Percentiles rank a stretch among this genome's conserved stretches.
Conservation (phyloP, 2,329 filamentous ascomycete genomes). For the Fusarium gaditjirri region DNA sequence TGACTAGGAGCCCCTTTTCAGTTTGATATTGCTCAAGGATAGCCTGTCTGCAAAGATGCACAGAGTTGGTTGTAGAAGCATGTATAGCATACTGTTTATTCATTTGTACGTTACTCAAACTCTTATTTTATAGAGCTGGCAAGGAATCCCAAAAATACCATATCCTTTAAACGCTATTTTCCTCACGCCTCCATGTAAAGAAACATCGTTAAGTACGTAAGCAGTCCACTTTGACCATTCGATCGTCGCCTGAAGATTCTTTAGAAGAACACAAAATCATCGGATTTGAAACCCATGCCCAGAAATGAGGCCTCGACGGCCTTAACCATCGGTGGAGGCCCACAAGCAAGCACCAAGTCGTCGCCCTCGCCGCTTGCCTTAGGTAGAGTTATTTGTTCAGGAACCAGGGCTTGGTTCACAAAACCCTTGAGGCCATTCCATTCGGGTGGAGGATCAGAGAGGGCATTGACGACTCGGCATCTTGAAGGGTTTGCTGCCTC, state of each 20-base stretch:
- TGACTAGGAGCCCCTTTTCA: neutral
- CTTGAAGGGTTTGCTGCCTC: constrained; percentile 62
- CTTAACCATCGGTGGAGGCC: constrained; percentile 79
- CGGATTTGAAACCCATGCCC: constrained; percentile 70
- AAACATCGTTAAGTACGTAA: neutral
- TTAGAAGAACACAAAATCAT: constrained; percentile 46
- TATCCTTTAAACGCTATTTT: neutral
- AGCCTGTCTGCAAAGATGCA: neutral
- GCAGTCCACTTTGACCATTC: neutral
- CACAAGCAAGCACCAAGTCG: constrained; percentile 80
- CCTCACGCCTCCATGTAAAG: neutral
- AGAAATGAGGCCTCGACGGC: constrained; percentile 64
- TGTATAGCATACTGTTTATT: neutral
- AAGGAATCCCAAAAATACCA: constrained; percentile 1
- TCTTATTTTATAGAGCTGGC: neutral
- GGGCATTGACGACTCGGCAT: constrained; percentile 74
- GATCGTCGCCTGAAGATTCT: too few species aligned
- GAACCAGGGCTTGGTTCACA: constrained; percentile 71
- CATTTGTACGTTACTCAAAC: neutral
- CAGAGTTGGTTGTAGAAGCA: neutral
- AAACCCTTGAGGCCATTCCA: constrained; percentile 78
- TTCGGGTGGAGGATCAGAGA: constrained; percentile 69
- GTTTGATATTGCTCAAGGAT: neutral
- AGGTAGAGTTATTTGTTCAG: constrained; percentile 62
- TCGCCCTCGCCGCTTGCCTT: constrained; percentile 53